phyloP scores from a whole-genome alignment of 805 yeast genomes.

The Metschnikowia vanudenii region DNA sequence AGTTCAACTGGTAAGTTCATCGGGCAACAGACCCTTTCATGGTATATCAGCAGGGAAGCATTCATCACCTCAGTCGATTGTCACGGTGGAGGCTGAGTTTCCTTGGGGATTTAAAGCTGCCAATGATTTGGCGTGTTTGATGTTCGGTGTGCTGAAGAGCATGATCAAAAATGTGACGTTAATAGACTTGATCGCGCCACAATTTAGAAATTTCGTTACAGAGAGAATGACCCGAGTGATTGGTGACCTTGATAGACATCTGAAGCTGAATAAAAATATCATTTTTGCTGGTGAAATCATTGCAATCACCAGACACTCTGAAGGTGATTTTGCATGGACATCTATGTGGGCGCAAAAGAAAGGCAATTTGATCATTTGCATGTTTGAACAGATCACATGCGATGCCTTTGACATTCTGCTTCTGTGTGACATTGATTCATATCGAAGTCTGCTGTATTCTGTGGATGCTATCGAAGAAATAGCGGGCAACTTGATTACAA shows the following conservation, averaged over 20 bases:
- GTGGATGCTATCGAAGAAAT: constrained; percentile 30
- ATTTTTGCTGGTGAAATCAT: constrained; percentile 82
- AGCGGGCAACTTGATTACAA: constrained; percentile 35
- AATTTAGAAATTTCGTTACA: constrained; percentile 67
- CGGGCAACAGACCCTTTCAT: constrained; percentile 52
- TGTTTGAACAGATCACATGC: constrained; percentile 78
- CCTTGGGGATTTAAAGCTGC: constrained; percentile 86
- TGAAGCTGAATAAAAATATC: constrained; percentile 37
- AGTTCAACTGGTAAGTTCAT: constrained; percentile 18
- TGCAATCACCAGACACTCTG: constrained; percentile 70
- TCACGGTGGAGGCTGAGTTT: constrained; percentile 67
- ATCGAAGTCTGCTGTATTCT: constrained; percentile 15
- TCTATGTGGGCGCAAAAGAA: constrained; percentile 87
- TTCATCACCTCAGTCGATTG: constrained; percentile 75
- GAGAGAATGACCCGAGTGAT: constrained; percentile 44
- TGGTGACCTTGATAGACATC: constrained; percentile 12
- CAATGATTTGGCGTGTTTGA: constrained; percentile 83
- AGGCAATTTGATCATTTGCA: constrained; percentile 69
- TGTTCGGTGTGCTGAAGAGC: constrained; percentile 75
- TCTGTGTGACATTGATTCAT: constrained; percentile 13
- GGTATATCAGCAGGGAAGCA: constrained; percentile 67
- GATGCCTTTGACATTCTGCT: constrained; percentile 32
- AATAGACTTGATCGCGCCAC: constrained; percentile 75
- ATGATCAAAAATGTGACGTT: constrained; percentile 62
- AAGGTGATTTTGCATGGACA: constrained; percentile 69